phyloP scores from a whole-genome alignment of 768 basidiomycete species.

The Boletus reticulatus region DNA sequence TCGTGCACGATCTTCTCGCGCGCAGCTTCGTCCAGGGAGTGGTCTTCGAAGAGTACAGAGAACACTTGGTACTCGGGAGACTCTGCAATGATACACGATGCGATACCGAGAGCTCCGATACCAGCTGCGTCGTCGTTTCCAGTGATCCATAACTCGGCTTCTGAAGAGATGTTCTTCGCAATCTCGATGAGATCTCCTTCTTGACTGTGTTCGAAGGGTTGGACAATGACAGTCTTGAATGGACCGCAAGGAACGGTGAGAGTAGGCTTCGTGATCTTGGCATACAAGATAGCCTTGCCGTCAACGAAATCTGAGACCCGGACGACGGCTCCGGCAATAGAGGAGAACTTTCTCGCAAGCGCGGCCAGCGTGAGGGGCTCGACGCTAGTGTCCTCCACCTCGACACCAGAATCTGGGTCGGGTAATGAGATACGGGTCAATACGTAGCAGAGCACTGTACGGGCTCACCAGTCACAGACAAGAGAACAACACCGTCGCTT shows the following conservation, averaged over 20 bases:
- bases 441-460: not conserved
- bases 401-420: conserved; percentile 14
- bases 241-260: conserved; percentile 13
- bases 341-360: conserved; percentile 10
- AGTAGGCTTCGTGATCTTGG: conserved; percentile 11
- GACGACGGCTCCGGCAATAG: conserved; percentile 12
- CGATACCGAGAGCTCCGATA: conserved; percentile 29
- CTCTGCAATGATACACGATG: conserved; percentile 29
- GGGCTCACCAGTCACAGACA: conserved; percentile 21
- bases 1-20: conserved; percentile 26
- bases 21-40: conserved; percentile 18
- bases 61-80: conserved; percentile 29
- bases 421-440: not conserved
- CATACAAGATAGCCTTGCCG: conserved; percentile 14
- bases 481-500: conserved; percentile 19
- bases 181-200: conserved; percentile 29
- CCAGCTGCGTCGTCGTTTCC: conserved; percentile 31
- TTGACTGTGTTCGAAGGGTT: conserved; percentile 24
- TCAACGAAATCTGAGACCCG: conserved; percentile 7
- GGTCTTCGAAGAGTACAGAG: conserved; percentile 30
- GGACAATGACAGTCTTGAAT: conserved; percentile 27
- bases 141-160: conserved; percentile 29
- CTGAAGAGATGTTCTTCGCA: conserved; percentile 21
- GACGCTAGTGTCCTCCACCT: conserved; percentile 13
- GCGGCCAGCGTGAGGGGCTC: conserved; percentile 13